A percentile compares a stretch with the other conserved stretches of the same genome.
These are phyloP conservation scores for Xerocomellus amylosporus DNA, from an alignment of 768 basidiomycete genomes.

Conservation along the genomic window DNA sequence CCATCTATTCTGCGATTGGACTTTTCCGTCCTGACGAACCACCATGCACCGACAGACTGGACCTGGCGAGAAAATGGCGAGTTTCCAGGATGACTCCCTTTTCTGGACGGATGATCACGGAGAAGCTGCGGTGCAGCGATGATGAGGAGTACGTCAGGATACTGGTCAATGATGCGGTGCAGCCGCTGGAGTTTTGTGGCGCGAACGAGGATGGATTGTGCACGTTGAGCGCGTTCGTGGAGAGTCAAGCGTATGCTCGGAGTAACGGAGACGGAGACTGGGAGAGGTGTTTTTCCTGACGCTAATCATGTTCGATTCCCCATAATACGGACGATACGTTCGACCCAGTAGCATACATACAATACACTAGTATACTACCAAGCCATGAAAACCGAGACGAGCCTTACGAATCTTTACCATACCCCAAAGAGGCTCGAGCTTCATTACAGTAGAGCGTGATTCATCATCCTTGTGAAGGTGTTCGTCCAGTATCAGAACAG, in stretches of 20 bases:
- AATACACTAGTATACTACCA: too few species aligned
- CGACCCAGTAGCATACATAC: too few species aligned
- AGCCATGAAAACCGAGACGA: too few species aligned
- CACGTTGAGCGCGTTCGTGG: conserved; percentile 59
- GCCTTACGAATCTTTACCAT: too few species aligned
- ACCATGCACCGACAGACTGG: conserved; percentile 15
- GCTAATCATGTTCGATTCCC: background rate
- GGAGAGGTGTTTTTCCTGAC: conserved; percentile 52
- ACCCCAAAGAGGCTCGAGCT: too few species aligned
- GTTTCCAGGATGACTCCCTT: conserved; percentile 69
- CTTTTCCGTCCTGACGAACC: conserved; percentile 40
- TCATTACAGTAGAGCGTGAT: too few species aligned
- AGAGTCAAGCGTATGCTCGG: conserved; percentile 67
- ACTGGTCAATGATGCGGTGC: conserved; percentile 74
- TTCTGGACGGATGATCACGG: conserved; percentile 68
- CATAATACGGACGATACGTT: too few species aligned
- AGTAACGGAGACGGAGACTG: conserved; percentile 71
- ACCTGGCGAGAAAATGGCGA: conserved; percentile 45
- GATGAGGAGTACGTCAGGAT: conserved; percentile 57
- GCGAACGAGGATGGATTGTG: conserved; percentile 58
- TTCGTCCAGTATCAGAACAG: too few species aligned
- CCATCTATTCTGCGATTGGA: conserved; percentile 66
- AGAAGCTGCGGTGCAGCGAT: conserved; percentile 53
- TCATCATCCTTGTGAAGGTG: too few species aligned
- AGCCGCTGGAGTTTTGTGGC: conserved; percentile 60